Percentiles rank a stretch among this genome's conserved stretches.
Evolutionary conservation across 371 early-diverging fungal species (phyloP).

Genomic region (Smittium mucronatum): DNA sequence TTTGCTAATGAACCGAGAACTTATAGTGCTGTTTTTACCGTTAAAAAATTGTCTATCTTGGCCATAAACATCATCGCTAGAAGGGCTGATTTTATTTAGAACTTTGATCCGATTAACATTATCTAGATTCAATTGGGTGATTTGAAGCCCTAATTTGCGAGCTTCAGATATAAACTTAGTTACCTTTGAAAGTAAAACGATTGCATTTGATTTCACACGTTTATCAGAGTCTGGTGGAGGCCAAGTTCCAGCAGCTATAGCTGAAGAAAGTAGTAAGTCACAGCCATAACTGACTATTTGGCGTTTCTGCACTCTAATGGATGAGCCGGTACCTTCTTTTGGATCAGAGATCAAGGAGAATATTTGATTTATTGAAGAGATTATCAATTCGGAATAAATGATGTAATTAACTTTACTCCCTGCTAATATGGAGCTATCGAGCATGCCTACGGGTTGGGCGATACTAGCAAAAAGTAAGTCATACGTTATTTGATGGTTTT

Average conservation of each 20-base stretch:
- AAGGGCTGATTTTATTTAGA: background rate
- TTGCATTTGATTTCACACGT: constrained; percentile 43
- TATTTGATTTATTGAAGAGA: constrained; percentile 70
- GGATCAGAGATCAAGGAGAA: constrained; percentile 51
- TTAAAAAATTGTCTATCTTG: background rate
- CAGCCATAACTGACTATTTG: constrained; percentile 66
- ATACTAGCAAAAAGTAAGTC: constrained; percentile 34
- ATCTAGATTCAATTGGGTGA: background rate
- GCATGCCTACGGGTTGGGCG: constrained; percentile 46
- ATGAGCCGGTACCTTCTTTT: constrained; percentile 52
- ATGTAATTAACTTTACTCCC: constrained; percentile 45
- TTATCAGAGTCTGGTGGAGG: constrained; percentile 61
- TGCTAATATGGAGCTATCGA: constrained; percentile 46
- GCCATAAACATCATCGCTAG: background rate
- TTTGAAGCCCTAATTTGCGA: constrained; percentile 46
- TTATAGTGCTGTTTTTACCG: background rate
- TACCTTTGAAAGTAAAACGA: constrained; percentile 47
- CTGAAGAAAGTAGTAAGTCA: constrained; percentile 68
- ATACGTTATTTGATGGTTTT: background rate
- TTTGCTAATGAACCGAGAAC: background rate
- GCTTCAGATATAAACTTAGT: constrained; percentile 64
- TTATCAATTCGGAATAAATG: constrained; percentile 41
- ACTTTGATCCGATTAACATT: background rate
- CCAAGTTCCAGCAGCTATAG: constrained; percentile 65
- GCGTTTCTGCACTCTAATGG: constrained; percentile 59